phyloP scores from a whole-genome alignment of 495 filamentous ascomycete species.

The Neurospora africana region DNA sequence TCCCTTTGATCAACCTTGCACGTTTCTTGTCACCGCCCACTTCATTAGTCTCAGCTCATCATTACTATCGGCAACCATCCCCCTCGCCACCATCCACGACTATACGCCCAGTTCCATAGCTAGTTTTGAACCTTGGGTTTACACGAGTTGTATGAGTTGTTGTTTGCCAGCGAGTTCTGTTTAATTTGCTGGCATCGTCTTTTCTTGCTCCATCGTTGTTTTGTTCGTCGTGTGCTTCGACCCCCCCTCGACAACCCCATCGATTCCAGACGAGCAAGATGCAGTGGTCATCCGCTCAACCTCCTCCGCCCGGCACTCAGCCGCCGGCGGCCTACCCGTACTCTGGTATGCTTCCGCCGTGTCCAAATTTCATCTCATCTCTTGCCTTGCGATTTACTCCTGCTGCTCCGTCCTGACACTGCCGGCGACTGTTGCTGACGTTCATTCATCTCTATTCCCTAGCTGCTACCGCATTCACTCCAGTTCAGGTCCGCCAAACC shows the following conservation, averaged over 20 bases:
- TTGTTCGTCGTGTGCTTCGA: background rate
- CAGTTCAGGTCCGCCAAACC: slow-evolving; percentile 37
- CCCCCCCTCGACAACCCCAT: background rate
- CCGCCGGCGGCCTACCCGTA: slow-evolving; percentile 26
- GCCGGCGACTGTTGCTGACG: slow-evolving; percentile 14
- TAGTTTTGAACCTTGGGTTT: background rate
- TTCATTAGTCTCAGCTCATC: background rate
- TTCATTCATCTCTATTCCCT: background rate
- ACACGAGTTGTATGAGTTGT: background rate
- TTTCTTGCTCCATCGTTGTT: background rate
- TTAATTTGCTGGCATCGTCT: background rate
- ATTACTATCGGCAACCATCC: background rate
- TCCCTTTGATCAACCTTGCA: background rate
- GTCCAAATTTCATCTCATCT: background rate
- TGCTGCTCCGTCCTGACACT: background rate
- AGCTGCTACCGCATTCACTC: slow-evolving; percentile 39
- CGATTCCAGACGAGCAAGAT: background rate
- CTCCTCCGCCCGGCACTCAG: slow-evolving; percentile 22
- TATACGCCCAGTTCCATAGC: background rate
- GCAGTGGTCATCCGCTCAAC: slow-evolving; percentile 15
- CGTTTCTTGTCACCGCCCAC: background rate
- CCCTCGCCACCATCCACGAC: background rate
- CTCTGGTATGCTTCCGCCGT: slow-evolving; percentile 7
- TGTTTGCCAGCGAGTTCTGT: background rate
- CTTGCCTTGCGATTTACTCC: background rate